These are phyloP conservation scores for Exophiala viscosa DNA, from an alignment of 2,329 filamentous ascomycete genomes.

Conservation along the genomic window DNA sequence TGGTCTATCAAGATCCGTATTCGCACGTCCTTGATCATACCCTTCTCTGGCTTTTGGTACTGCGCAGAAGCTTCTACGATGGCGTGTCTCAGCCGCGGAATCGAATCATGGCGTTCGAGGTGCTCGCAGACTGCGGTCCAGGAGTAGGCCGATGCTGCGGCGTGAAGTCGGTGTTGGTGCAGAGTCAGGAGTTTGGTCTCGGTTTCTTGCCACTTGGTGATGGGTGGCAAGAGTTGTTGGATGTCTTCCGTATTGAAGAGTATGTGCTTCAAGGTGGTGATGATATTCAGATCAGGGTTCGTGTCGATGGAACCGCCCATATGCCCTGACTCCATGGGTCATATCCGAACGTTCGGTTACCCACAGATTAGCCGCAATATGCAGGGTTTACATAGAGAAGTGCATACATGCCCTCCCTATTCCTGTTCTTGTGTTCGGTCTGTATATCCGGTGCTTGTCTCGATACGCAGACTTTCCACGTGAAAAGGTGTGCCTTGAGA, in stretches of 20 bases:
- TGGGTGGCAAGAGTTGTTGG: neutral
- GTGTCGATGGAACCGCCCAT: neutral
- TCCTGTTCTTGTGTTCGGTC: too few relatives aligned
- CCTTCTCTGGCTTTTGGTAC: neutral
- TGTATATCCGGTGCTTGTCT: too few relatives aligned
- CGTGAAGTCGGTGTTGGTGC: slow-evolving; percentile 74
- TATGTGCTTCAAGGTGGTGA: slow-evolving; percentile 10
- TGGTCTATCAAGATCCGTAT: slow-evolving; percentile 14
- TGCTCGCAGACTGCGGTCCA: slow-evolving; percentile 33
- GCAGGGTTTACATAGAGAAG: too few relatives aligned
- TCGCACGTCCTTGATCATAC: slow-evolving; percentile 5
- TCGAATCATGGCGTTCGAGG: neutral
- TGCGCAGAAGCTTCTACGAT: neutral
- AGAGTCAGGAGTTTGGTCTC: slow-evolving; percentile 57
- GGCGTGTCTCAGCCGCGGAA: neutral
- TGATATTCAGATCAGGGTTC: slow-evolving; percentile 5
- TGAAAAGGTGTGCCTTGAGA: too few relatives aligned
- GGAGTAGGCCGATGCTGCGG: slow-evolving; percentile 49
- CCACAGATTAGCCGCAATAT: too few relatives aligned
- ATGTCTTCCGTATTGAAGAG: slow-evolving; percentile 3
- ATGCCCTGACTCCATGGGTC: too few relatives aligned
- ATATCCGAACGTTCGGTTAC: neutral
- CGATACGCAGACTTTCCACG: too few relatives aligned
- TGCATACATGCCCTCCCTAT: too few relatives aligned
- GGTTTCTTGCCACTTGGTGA: neutral